Base-by-base conservation (phyloP, 441 rosid species). In the Syzygium syzygioides region DNA sequence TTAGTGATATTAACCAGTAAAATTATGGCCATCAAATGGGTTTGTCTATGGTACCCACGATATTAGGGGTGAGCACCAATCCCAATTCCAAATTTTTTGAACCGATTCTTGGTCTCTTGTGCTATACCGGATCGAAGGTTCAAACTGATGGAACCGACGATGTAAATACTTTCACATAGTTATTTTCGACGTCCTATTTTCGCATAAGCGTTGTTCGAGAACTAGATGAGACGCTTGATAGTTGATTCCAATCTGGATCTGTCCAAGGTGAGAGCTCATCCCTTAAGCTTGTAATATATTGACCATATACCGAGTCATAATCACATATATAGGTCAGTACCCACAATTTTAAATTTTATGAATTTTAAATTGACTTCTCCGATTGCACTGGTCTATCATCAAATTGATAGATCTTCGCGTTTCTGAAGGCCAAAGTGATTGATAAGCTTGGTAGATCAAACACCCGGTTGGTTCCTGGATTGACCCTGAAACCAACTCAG, bases 401-500 rank as follows among this genome's bases (percentile, higher is more conserved):
- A 19, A 34, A 34, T 11, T 19, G 48, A 34, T 34, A 37, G 14
- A 37, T 71, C 50, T 37, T 11, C 4, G 50, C 0, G 9, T 34
- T 71, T 1, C 15, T 60, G 28, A 34, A 59, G 14, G 25, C 25
- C 50, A 3, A 19, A 68, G 15, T 71, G 50, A 68, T 19, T 34
- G 25, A 34, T 26, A 34, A 68, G 14, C 14, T 34, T 68, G 14
- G 79, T 34, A 14, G 14, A 34, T 34, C 6, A 10, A 68, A 68
- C 26, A 34, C 25, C 8, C 4, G 7, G 34, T 9, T 5, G 0
- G 34, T n/a, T 60, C 68, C 1, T 0, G 4, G 13, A 60, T 60
- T 60, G 32, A 14, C 8, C 0, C 6, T 13, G 3, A 8, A 59
- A 60, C 0, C 14, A 6, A 17, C 18, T 28, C 1, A 2, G 9